Evolutionary conservation across 768 basidiomycete species (phyloP), one percentile per base, ranked within the genome.

Genomic region (Lactifluus piperatus): DNA sequence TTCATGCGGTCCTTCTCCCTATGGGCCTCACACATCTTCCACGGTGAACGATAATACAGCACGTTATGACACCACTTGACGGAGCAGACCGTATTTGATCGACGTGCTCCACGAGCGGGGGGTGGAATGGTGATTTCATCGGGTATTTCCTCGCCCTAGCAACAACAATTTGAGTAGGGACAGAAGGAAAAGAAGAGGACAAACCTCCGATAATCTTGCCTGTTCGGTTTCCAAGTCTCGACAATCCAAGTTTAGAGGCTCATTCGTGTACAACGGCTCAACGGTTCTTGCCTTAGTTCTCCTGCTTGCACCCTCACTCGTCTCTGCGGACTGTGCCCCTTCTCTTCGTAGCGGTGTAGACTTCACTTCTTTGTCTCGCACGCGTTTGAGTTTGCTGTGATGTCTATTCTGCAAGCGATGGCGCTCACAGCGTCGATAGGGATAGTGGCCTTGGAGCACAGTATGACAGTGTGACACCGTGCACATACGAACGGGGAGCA

Each of bases 401-500:
- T 77, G 73, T 45, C 80, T 72, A 57, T 81, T 81, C 67, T 81
- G 81, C n/a, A 78, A 60, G 3, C 80, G 74, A 56, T 82, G 81
- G 57, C 77, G 74, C 60, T 81, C 81, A 68, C 81, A 82, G 34
- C 79, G 77, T 55, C 80, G 78, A 67, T 70, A 82, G 13, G 71
- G 69, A 66, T 81, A 80, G 26, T 71, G 68, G 0, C 73, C 74
- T 0, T 78, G 77, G 3, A 82, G 73, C 45, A 81, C 70, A 50
- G 74, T 74, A 66, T 79, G 79, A 54, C 81, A 82, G 64, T 81
- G 81, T 27, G 79, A 80, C 22, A 82, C 79, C 6, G 78, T 81
- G 63, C 80, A 81, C 76, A 81, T 79, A 14, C 79, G 77, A 6
- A 73, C 68, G 4, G 76, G 72, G 10, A 72, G 68, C 20, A 62